Evolutionary conservation across 2,329 filamentous ascomycete species (phyloP), one percentile per base, ranked within the genome.

Genomic region (Myriangium duriaei): DNA sequence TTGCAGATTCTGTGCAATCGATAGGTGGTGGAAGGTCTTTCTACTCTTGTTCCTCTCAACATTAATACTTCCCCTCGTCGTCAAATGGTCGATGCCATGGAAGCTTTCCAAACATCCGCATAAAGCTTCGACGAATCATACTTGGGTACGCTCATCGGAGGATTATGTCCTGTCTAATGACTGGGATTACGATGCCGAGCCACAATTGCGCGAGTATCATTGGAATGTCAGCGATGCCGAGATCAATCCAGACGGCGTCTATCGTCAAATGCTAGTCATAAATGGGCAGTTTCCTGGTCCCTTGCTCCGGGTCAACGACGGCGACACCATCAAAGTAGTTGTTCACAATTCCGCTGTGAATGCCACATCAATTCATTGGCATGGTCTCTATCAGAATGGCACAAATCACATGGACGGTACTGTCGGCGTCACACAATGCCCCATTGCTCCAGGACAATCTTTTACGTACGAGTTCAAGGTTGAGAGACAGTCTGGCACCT

Each of bases 331-430:
- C 5, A 55, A 79, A 0, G 71, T 86, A 10, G 69, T 78, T 13
- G 65, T 85, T 17, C 56, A 69, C 43, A 84, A 84, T 46, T 60
- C 65, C 16, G 70, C 73, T 1, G 54, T 57, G 12, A 77, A 81
- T 46, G 49, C 59, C 26, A 68, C 68, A 2, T 73, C 73, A 6
- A 65, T 82, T 3, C 78, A 82, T 50, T 82, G 76, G 58, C 78
- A 82, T 46, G 78, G 78, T 12, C 68, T 83, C 42, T 79, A 71
- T 47, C 78, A 82, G 48, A 77, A 76, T 41, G 76, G 74, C 6
- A 78, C 76, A 1, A 78, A 75, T 45, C 64, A 62, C 43, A 78
- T 79, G 72, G 77, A 81, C 46, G 78, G 77, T 1, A 69, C 75
- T 2, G 63, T 72, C 0, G 74, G 72, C 30, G 60, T 78, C 10